Conservation (phyloP, 2,329 filamentous ascomycete genomes). For the Fusarium neocosmosporiellum region DNA sequence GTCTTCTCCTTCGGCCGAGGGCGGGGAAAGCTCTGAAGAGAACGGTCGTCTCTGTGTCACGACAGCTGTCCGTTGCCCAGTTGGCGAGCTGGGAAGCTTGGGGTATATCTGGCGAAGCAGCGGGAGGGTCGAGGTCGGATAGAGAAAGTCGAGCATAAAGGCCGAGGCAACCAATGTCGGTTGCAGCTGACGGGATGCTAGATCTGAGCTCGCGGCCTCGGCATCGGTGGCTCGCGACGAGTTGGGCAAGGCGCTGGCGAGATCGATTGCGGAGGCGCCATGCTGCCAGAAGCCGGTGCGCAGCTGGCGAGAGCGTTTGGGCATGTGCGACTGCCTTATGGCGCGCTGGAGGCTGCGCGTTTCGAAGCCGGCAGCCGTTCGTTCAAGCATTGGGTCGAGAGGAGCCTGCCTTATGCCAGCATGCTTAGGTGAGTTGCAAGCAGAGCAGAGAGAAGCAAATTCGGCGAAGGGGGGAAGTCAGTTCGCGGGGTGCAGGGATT, state of each 20-base stretch:
- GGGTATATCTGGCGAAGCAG: conserved; percentile 55
- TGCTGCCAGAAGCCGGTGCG: conserved; percentile 66
- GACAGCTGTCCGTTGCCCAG: conserved; percentile 17
- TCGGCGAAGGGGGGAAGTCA: not conserved
- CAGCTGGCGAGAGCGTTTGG: conserved; percentile 57
- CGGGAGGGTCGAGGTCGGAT: conserved; percentile 58
- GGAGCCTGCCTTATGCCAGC: conserved; percentile 30
- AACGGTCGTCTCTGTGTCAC: conserved; percentile 42
- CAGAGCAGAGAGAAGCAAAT: conserved; percentile 4
- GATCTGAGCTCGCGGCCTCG: conserved; percentile 37
- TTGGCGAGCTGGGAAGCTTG: conserved; percentile 39
- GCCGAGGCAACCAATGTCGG: conserved; percentile 56
- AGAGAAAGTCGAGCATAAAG: conserved; percentile 67
- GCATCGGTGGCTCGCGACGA: conserved; percentile 42
- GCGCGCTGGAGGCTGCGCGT: conserved; percentile 66
- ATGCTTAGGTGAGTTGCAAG: conserved; percentile 37
- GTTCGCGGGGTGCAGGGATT: conserved; percentile 18
- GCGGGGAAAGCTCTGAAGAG: conserved; percentile 37
- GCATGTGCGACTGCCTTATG: conserved; percentile 54
- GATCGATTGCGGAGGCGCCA: conserved; percentile 62
- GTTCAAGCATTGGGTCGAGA: conserved; percentile 64
- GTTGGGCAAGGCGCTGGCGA: conserved; percentile 56
- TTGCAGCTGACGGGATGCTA: conserved; percentile 37
- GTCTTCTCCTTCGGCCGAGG: conserved; percentile 1
- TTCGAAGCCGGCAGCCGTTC: conserved; percentile 67